A percentile compares a stretch with the other conserved stretches of the same genome.
Conservation (phyloP, 495 filamentous ascomycete species). For the Neurospora hispaniola region DNA sequence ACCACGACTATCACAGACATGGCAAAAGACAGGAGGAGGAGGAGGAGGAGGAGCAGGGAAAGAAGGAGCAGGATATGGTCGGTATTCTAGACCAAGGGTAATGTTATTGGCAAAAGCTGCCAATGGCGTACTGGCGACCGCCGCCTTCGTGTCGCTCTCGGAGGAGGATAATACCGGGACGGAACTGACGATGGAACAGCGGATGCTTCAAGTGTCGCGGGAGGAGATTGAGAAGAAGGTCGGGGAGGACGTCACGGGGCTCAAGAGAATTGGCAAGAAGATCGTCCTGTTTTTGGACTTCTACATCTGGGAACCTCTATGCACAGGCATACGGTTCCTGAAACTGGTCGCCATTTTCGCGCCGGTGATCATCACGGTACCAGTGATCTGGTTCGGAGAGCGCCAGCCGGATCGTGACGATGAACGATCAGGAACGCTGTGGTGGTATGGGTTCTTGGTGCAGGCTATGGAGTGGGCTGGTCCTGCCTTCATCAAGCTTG, state of each 20-base stretch:
- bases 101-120: slow-evolving; percentile 13
- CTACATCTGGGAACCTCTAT: slow-evolving; percentile 77
- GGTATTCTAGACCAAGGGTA: slow-evolving; percentile 10
- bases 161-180: slow-evolving; percentile 49
- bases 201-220: slow-evolving; percentile 75
- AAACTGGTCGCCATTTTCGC: slow-evolving; percentile 83
- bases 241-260: slow-evolving; percentile 45
- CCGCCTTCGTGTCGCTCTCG: slow-evolving; percentile 61
- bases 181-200: slow-evolving; percentile 63
- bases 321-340: slow-evolving; percentile 76
- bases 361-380: slow-evolving; percentile 72
- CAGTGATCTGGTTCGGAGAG: slow-evolving; percentile 67
- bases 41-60: not conserved
- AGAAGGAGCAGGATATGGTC: not conserved
- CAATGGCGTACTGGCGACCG: slow-evolving; percentile 39
- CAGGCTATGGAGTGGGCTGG: slow-evolving; percentile 86
- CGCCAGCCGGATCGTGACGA: slow-evolving; percentile 48
- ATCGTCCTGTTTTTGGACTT: slow-evolving; percentile 53
- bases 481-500: slow-evolving; percentile 98
- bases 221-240: slow-evolving; percentile 62
- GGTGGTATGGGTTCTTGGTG: slow-evolving; percentile 93
- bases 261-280: slow-evolving; percentile 41
- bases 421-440: slow-evolving; percentile 69
- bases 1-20: not conserved
- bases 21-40: not conserved